Conservation (phyloP, 2,329 filamentous ascomycete species). For the Botrytis paeoniae region DNA sequence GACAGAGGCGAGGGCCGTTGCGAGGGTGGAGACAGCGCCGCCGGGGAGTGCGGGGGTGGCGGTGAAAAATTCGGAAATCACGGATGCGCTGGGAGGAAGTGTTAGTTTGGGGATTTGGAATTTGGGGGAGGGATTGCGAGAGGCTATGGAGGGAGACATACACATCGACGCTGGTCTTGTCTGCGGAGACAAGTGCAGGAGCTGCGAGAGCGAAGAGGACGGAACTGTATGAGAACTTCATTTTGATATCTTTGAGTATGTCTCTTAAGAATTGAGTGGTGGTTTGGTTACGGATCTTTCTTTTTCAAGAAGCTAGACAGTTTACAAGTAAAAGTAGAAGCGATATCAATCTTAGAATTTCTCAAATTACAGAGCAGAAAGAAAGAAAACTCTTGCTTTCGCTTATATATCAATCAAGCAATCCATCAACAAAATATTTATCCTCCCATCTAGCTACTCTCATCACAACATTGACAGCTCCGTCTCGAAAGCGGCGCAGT, state of each 20-base stretch:
- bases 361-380: neutral
- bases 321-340: neutral
- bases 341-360: neutral
- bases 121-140: neutral
- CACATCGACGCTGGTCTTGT: conserved; percentile 23
- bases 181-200: neutral
- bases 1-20: conserved; percentile 8
- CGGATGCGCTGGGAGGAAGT: conserved; percentile 21
- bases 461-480: neutral
- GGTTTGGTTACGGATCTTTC: neutral
- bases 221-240: conserved; percentile 15
- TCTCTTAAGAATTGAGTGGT: neutral
- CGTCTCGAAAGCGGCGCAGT: neutral
- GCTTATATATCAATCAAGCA: neutral
- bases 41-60: conserved; percentile 24
- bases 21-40: conserved; percentile 29
- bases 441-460: neutral
- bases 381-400: neutral
- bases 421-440: neutral
- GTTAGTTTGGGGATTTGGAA: neutral
- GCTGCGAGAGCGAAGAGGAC: conserved; percentile 6
- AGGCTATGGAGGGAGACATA: conserved; percentile 20
- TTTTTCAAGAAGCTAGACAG: neutral
- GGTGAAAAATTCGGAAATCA: conserved; percentile 28
- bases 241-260: neutral